Base-by-base conservation (phyloP, 306 rosid species). In the Fragaria nilgerrensis region DNA sequence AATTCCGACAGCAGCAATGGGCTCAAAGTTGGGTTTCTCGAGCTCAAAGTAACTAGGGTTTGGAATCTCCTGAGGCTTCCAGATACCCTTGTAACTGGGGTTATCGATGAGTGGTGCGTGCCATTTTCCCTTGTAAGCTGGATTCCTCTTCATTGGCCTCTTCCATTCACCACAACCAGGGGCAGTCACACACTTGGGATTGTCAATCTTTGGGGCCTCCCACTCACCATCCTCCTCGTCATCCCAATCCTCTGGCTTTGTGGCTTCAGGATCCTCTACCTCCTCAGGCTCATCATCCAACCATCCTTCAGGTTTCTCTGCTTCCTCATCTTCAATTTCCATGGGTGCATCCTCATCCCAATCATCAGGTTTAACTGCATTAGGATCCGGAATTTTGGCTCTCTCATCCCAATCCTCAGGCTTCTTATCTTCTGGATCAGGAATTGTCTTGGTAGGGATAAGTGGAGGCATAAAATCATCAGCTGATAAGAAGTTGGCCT, bases 341-440 rank as follows among this genome's bases (percentile, higher is more conserved):
- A 89, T 65, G 61, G 99, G 96, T 52, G 99, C 97, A 73, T 92
- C 97, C 88, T 95, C 97, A 43, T 95, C 99, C 99, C 99, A 95
- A 47, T 95, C 99, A 72, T 92, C 99, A 70, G 99, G 99, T 84
- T 95, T 95, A 14, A 85, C 92, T 15, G 97, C 97, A 82, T 47
- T 50, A n/a, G 94, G 87, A 76, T 95, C 99, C 0, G 96, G 91
- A 78, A 95, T 95, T 75, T 92, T 90, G 12, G 89, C 92, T 76
- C 97, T 83, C 84, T 95, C 99, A 14, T 95, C 99, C 99, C 99
- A 95, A 73, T 95, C 99, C 88, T 92, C 97, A 1, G 99, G 99
- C 81, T 95, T 95, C 83, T 78, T 88, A 78, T 95, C 99, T n/a
- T 90, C 92, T 19, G 99, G 97, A 72, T 95, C 99, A 16, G 99